phyloP scores from a whole-genome alignment of 805 yeast genomes.

The Isabelozyma pseudorhagii region DNA sequence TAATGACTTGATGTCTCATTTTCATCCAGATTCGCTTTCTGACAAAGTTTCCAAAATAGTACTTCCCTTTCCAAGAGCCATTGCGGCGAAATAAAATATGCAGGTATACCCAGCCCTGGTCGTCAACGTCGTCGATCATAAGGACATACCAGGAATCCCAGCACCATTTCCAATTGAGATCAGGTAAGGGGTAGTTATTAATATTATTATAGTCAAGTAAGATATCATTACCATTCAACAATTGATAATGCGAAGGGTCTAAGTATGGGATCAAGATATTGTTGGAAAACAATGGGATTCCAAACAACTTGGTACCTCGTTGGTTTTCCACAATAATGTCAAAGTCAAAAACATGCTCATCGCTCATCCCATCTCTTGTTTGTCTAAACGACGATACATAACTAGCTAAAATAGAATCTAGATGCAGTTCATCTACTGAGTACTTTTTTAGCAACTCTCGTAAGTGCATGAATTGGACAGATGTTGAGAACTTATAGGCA shows the following conservation, averaged over 20 bases:
- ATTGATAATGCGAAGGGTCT: slow-evolving; percentile 51
- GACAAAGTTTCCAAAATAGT: slow-evolving; percentile 56
- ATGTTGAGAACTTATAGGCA: neutral
- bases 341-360: slow-evolving; percentile 6
- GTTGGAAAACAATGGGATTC: slow-evolving; percentile 47
- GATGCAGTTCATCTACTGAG: neutral
- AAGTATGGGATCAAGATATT: slow-evolving; percentile 45
- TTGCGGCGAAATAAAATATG: slow-evolving; percentile 44
- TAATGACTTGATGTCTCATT: slow-evolving; percentile 16
- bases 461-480: neutral
- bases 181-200: slow-evolving; percentile 49
- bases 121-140: slow-evolving; percentile 71
- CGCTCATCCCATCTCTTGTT: neutral
- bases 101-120: slow-evolving; percentile 81
- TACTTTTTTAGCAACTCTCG: neutral
- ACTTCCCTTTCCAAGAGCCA: slow-evolving; percentile 61
- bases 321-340: slow-evolving; percentile 54
- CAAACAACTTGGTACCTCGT: slow-evolving; percentile 51
- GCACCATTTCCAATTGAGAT: slow-evolving; percentile 60
- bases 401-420: neutral
- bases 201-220: slow-evolving; percentile 23
- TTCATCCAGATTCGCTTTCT: slow-evolving; percentile 66
- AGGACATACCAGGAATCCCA: slow-evolving; percentile 74
- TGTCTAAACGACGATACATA: neutral
- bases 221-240: slow-evolving; percentile 38